A percentile compares a stretch with the other conserved stretches of the same genome.
phyloP scores from a whole-genome alignment of 2,329 filamentous ascomycete species.

The Didymella pomorum region DNA sequence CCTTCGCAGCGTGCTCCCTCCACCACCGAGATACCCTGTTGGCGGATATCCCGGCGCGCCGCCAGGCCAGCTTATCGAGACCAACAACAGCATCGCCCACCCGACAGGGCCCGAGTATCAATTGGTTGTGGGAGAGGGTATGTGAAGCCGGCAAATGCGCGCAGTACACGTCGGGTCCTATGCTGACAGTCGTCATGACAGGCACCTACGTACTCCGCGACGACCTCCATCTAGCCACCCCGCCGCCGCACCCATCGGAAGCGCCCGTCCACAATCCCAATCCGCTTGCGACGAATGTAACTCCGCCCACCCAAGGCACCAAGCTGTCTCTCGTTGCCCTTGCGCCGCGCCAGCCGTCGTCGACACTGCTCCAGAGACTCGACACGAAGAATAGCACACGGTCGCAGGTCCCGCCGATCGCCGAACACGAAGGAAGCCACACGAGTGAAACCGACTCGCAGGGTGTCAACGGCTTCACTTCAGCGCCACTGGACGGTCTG shows the following conservation, averaged over 20 bases:
- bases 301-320: constrained; percentile 84
- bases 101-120: constrained; percentile 85
- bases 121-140: constrained; percentile 92
- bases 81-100: constrained; percentile 85
- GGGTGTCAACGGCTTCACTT: constrained; percentile 47
- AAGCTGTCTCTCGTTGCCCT: constrained; percentile 81
- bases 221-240: constrained; percentile 89
- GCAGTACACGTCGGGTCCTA: constrained; percentile 2
- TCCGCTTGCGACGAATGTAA: constrained; percentile 83
- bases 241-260: constrained; percentile 94
- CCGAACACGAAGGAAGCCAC: constrained; percentile 57
- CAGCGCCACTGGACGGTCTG: constrained; percentile 41
- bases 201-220: constrained; percentile 91
- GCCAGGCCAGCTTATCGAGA: constrained; percentile 84
- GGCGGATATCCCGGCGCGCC: constrained; percentile 76
- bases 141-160: constrained; percentile 22
- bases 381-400: constrained; percentile 53
- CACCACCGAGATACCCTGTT: constrained; percentile 84
- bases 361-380: constrained; percentile 53
- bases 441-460: constrained; percentile 57
- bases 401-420: constrained; percentile 55
- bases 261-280: constrained; percentile 87
- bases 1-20: constrained; percentile 69
- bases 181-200: constrained; percentile 51
- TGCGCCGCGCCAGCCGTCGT: constrained; percentile 60